Conservation (phyloP, 768 basidiomycete genomes). For the Tephrocybe rancida region DNA sequence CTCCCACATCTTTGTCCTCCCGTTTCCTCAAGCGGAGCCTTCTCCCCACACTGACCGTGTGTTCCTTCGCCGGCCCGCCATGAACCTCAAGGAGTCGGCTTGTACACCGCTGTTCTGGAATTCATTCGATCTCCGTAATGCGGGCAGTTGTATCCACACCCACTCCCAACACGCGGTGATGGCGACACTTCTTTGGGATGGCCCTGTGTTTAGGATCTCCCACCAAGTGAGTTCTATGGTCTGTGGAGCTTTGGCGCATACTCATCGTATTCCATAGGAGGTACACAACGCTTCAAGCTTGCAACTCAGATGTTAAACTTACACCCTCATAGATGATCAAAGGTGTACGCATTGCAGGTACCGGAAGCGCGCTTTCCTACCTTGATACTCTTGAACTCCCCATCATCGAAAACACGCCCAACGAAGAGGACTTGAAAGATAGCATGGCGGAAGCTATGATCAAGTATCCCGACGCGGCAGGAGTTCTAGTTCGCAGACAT, state of each 20-base stretch:
- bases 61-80: constrained; percentile 74
- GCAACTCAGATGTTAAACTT: background rate
- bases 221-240: constrained; percentile 60
- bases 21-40: constrained; percentile 66
- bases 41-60: constrained; percentile 70
- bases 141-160: constrained; percentile 89
- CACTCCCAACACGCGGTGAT: constrained; percentile 92
- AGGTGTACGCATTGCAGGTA: constrained; percentile 77
- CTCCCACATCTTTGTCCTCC: constrained; percentile 85
- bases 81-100: constrained; percentile 79
- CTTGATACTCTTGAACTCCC: constrained; percentile 85
- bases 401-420: constrained; percentile 90
- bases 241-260: background rate
- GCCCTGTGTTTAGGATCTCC: constrained; percentile 73
- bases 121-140: constrained; percentile 76
- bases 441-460: constrained; percentile 88
- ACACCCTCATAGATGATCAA: constrained; percentile 77
- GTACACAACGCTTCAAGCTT: constrained; percentile 20
- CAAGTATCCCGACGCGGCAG: constrained; percentile 78
- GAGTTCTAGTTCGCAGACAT: constrained; percentile 75
- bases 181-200: constrained; percentile 79
- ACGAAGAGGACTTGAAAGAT: constrained; percentile 87
- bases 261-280: constrained; percentile 37
- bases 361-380: constrained; percentile 76
- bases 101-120: constrained; percentile 95